Percentiles rank a stretch among this genome's conserved stretches.
These are phyloP conservation scores for Bacterosira constricta DNA, from an alignment of 108 stramenopile genomes.

Conservation along the genomic window DNA sequence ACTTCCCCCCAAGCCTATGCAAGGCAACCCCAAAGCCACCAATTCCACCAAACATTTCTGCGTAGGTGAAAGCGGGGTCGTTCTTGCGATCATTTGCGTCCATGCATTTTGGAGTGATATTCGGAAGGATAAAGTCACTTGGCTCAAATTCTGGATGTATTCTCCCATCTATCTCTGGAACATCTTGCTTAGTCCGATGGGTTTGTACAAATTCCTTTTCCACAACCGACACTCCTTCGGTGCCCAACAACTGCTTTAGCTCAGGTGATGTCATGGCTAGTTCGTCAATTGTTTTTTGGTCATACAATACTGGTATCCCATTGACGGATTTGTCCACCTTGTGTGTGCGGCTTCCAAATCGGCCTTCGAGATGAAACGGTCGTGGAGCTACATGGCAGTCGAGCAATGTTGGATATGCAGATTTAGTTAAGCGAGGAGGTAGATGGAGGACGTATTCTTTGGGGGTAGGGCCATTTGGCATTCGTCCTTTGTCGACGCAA, in stretches of 20 bases:
- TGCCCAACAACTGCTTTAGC: conserved; percentile 39
- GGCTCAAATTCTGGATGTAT: conserved; percentile 44
- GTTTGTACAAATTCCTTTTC: conserved; percentile 39
- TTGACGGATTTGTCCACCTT: conserved; percentile 32
- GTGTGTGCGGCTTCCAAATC: conserved; percentile 75
- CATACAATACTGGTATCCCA: conserved; percentile 41
- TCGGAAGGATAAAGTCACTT: conserved; percentile 12
- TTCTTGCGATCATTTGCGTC: neutral
- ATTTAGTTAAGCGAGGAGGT: conserved; percentile 64
- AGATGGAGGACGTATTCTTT: conserved; percentile 57
- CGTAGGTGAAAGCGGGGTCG: conserved; percentile 62
- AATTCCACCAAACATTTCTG: conserved; percentile 80
- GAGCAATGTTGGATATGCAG: conserved; percentile 58
- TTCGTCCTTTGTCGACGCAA: conserved; percentile 28
- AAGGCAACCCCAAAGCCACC: conserved; percentile 87
- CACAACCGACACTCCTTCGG: conserved; percentile 48
- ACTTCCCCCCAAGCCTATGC: conserved; percentile 76
- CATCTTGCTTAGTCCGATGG: conserved; percentile 28
- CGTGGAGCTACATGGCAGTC: conserved; percentile 49
- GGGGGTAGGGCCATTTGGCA: conserved; percentile 4
- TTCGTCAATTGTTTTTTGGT: conserved; percentile 11
- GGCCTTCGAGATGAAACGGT: conserved; percentile 76
- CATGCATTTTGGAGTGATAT: conserved; percentile 8
- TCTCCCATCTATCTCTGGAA: conserved; percentile 36
- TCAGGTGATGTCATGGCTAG: conserved; percentile 3